Evolutionary conservation across 2,329 filamentous ascomycete genomes (phyloP), one percentile per base, ranked within the genome.

Genomic region (Ceratocystis alfenasii): DNA sequence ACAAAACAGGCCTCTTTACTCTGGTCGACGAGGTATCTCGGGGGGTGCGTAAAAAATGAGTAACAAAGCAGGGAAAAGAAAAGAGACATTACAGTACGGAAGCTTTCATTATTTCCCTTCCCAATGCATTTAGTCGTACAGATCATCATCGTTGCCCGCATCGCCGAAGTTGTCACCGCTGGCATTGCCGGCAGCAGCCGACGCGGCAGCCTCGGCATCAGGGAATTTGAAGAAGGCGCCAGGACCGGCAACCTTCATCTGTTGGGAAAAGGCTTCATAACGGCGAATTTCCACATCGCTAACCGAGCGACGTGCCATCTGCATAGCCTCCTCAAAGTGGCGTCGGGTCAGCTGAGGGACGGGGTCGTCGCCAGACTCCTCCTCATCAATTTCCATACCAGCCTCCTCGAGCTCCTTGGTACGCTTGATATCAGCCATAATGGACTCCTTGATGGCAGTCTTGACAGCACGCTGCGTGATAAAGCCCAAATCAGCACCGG

Each of bases 181-280:
- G 79, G 83, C 75, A 78, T 83, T 71, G 76, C 79, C 75, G 72
- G 78, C 72, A 75, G 84, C 81, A 83, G 88, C 76, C 15, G 64
- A 65, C 12, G 64, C 66, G n/a, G 53, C 20, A 15, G 30, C 63
- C 22, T 85, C 89, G 71, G 83, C 88, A 68, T 82, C 80, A 41
- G 89, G 93, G 86, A 99, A 99, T 78, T 95, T 92, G 89, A 99
- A 99, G 84, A 94, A 96, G 72, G 90, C 91, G 73, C 92, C 93
- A 48, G 92, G 92, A 63, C 91, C 92, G 68, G 90, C 87, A 76
- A 95, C 96, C 89, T 99, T 99, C 91, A 99, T 95, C 76, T 93
- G 93, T 80, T 97, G 93, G 50, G 93, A 89, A 73, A 99, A 99
- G 3, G 94, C 93, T 82, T 99, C 94, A 79, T 99, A 99, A 68